Percentiles rank a stretch among this genome's conserved stretches.
Evolutionary conservation across 306 rosid species (phyloP).

Genomic region (Sophora flavescens): DNA sequence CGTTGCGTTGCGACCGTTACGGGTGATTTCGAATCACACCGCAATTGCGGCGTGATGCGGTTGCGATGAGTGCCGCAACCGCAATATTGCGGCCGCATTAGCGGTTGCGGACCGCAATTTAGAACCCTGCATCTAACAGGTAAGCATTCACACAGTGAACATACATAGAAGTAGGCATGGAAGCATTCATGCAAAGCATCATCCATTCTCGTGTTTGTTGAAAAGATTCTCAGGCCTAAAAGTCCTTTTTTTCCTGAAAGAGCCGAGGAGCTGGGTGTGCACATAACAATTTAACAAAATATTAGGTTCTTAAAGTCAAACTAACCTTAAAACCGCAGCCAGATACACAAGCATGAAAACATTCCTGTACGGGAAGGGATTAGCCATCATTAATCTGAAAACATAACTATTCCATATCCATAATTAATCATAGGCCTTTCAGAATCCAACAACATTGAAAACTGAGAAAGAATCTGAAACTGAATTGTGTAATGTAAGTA

Average conservation of each 20-base stretch:
- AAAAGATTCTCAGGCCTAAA: not conserved
- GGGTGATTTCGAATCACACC: no score
- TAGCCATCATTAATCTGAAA: constrained; percentile 38
- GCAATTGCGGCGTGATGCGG: no score
- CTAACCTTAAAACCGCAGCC: constrained; percentile 97
- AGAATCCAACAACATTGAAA: no score
- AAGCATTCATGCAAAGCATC: not conserved
- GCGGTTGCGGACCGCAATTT: no score
- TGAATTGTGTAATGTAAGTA: no score
- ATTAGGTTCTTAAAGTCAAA: constrained; percentile 28
- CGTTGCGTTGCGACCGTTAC: no score
- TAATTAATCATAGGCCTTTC: constrained; percentile 7
- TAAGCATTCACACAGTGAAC: no score
- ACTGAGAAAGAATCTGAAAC: no score
- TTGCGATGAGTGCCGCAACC: no score
- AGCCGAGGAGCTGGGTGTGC: not conserved
- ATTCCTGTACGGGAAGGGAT: constrained; percentile 64
- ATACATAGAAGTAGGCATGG: not conserved
- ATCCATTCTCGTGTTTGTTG: not conserved
- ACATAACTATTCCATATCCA: not conserved
- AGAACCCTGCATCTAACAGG: no score
- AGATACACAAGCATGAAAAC: constrained; percentile 88
- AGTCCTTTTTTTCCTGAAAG: not conserved
- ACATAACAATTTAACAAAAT: constrained; percentile 19
- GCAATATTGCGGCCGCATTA: no score